Conservation (phyloP, 148 eudicot genomes). For the Salicornia ramosissima region DNA sequence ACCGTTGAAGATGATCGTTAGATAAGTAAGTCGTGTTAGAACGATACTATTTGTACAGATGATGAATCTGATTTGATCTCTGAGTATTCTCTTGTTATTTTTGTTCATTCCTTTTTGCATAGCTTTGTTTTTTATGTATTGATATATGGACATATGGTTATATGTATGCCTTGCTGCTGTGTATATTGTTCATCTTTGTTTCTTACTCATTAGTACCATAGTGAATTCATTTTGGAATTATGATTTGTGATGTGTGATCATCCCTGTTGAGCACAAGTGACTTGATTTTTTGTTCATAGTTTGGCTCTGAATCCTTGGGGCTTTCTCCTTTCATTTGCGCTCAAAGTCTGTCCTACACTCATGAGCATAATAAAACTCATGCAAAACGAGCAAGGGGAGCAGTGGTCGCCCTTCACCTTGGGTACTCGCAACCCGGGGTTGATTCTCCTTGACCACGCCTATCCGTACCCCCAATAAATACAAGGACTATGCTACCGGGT, state of each 20-base stretch:
- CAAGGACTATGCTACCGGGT: too few relatives aligned
- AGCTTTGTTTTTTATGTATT: constrained; percentile 1
- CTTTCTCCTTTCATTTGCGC: background rate
- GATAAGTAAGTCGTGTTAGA: background rate
- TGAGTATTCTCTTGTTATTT: background rate
- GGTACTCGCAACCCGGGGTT: too few relatives aligned
- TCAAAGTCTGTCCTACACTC: too few relatives aligned
- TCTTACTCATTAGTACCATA: background rate
- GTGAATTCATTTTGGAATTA: background rate
- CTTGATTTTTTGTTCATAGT: background rate
- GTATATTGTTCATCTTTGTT: background rate
- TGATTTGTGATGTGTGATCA: background rate
- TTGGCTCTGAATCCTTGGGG: background rate
- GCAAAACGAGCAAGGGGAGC: too few relatives aligned
- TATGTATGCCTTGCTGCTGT: background rate
- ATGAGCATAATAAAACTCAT: too few relatives aligned
- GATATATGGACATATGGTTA: background rate
- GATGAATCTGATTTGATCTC: constrained; percentile 14
- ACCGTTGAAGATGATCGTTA: constrained; percentile 29
- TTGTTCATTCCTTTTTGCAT: background rate
- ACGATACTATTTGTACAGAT: constrained; percentile 21
- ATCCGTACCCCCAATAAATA: too few relatives aligned
- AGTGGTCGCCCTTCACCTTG: too few relatives aligned
- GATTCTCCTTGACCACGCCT: too few relatives aligned
- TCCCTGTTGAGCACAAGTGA: background rate